phyloP scores from a whole-genome alignment of 192 early-diverging fungal genomes.

The Podila verticillata region DNA sequence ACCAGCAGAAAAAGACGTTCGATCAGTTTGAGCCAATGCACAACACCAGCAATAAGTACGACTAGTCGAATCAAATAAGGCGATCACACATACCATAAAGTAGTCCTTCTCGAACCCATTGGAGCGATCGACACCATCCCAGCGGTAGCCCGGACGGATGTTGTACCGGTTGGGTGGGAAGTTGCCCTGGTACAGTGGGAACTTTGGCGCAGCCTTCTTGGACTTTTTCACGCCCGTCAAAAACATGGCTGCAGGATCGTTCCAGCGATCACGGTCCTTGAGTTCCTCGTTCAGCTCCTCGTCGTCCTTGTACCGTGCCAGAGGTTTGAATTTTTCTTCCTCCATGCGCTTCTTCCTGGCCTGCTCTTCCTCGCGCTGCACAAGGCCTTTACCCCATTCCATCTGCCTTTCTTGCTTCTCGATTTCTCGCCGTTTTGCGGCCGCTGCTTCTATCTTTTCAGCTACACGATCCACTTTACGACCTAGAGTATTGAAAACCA shows the following conservation, averaged over 20 bases:
- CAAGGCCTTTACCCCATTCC: slow-evolving; percentile 69
- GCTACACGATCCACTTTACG: slow-evolving; percentile 53
- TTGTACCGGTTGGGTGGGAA: slow-evolving; percentile 72
- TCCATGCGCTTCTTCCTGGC: slow-evolving; percentile 45
- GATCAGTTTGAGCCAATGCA: not conserved
- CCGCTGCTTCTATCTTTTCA: slow-evolving; percentile 58
- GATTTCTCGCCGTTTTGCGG: slow-evolving; percentile 51
- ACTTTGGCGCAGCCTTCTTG: slow-evolving; percentile 52
- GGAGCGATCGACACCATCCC: slow-evolving; percentile 77
- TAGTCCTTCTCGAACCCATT: slow-evolving; percentile 67
- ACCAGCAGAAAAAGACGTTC: not conserved
- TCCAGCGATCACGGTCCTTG: slow-evolving; percentile 67
- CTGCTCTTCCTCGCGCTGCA: slow-evolving; percentile 58
- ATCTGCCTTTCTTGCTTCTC: slow-evolving; percentile 62
- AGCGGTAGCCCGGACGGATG: slow-evolving; percentile 72
- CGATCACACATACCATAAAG: slow-evolving; percentile 51
- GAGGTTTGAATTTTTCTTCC: slow-evolving; percentile 58
- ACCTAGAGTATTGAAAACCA: slow-evolving; percentile 4
- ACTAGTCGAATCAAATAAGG: not conserved
- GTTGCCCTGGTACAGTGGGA: slow-evolving; percentile 65
- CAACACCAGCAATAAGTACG: too few species aligned
- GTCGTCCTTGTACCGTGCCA: slow-evolving; percentile 71
- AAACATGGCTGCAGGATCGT: slow-evolving; percentile 71
- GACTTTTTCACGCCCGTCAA: slow-evolving; percentile 57
- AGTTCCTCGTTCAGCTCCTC: slow-evolving; percentile 70